Evolutionary conservation across 202 grass and related monocot genomes (phyloP).

Genomic region (Bolboschoenoplectus hybrid): DNA sequence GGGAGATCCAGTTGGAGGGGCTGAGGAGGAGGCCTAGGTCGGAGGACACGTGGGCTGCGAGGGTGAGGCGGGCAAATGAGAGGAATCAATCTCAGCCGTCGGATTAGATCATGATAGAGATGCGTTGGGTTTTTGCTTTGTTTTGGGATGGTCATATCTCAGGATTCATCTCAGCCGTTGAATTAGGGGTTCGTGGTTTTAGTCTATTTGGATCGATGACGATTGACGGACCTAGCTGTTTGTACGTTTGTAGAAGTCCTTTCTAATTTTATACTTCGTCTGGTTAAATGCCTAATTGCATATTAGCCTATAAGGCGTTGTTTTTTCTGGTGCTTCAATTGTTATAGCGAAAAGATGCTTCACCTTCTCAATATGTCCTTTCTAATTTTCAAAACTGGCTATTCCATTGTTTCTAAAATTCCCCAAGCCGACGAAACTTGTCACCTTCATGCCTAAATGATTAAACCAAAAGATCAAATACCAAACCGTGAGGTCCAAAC

Average conservation of each 20-base stretch:
- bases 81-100: conserved; percentile 3
- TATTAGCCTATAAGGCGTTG: no score
- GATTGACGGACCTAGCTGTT: not conserved
- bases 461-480: not conserved
- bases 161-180: not conserved
- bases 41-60: conserved; percentile 61
- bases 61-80: conserved; percentile 47
- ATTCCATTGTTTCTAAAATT: not conserved
- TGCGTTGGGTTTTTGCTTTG: not conserved
- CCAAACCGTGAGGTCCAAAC: conserved; percentile 9
- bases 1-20: conserved; percentile 66
- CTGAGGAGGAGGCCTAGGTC: conserved; percentile 38
- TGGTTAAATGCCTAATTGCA: no score
- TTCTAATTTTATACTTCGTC: not conserved
- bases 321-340: not conserved
- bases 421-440: not conserved
- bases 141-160: not conserved
- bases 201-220: not conserved
- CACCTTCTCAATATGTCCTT: not conserved
- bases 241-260: not conserved
- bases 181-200: not conserved
- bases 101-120: not conserved
- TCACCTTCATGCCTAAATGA: not conserved
- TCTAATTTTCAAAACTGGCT: not conserved
- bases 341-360: not conserved